Conservation (phyloP, 129 eudicot genomes). For the carrot (Daucus carota) region DH1_v3.0 NC_030383.2:16279501-16280000, state of each 20-base stretch:
- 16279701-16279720: slow-evolving; percentile 34
- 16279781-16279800: slow-evolving; percentile 26
- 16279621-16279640: slow-evolving; percentile 31
- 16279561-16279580: slow-evolving; percentile 40
- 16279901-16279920: neutral
- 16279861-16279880: neutral
- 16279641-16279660: slow-evolving; percentile 31
- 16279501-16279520: slow-evolving; percentile 37
- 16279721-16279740: slow-evolving; percentile 25
- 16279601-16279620: slow-evolving; percentile 31
- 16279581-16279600: slow-evolving; percentile 39
- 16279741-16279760: slow-evolving; percentile 33
- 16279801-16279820: slow-evolving; percentile 31
- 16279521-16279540: slow-evolving; percentile 29
- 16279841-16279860: neutral
- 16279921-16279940: neutral
- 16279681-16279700: slow-evolving; percentile 42
- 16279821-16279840: slow-evolving; percentile 34
- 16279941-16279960: neutral
- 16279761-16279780: slow-evolving; percentile 31
- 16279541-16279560: slow-evolving; percentile 30
- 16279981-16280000: neutral
- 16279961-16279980: neutral
- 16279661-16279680: slow-evolving; percentile 23
- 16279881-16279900: neutral